A percentile compares a stretch with the other conserved stretches of the same genome.
phyloP scores from a whole-genome alignment of 176 grass and related monocot genomes.

The Carex littledalei region DNA sequence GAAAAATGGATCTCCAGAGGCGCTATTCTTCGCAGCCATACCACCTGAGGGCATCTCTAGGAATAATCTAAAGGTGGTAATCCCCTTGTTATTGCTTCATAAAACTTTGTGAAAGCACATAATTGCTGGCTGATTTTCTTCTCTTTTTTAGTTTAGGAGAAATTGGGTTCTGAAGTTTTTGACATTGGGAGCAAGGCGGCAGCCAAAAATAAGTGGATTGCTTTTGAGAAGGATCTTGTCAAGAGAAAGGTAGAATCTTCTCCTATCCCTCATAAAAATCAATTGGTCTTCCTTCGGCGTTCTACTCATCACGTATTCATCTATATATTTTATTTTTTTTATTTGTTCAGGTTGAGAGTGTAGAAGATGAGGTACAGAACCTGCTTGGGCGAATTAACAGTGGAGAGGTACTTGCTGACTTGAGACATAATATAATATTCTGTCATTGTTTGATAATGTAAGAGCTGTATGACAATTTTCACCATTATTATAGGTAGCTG shows the following conservation, averaged over 20 bases:
- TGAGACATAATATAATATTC: constrained; percentile 8
- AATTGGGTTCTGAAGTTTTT: constrained; percentile 37
- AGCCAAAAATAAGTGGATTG: constrained; percentile 62
- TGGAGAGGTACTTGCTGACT: constrained; percentile 46
- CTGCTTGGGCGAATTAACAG: constrained; percentile 50
- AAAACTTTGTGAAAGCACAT: background rate
- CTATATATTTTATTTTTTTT: background rate
- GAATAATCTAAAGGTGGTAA: constrained; percentile 49
- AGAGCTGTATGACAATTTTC: background rate
- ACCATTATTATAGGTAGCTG: constrained; percentile 42
- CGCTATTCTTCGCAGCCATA: constrained; percentile 48
- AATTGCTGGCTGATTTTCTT: constrained; percentile 10
- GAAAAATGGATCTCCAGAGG: constrained; percentile 59
- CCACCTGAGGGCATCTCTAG: constrained; percentile 54
- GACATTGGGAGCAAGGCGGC: constrained; percentile 50
- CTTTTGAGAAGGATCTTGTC: constrained; percentile 45
- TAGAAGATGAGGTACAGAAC: constrained; percentile 61
- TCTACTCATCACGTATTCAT: background rate
- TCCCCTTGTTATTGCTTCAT: constrained; percentile 15
- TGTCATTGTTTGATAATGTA: background rate
- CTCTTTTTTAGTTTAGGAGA: constrained; percentile 35
- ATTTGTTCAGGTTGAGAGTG: constrained; percentile 45
- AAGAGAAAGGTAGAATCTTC: constrained; percentile 46
- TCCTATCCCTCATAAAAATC: background rate
- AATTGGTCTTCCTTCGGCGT: background rate